Percentiles rank a stretch among this genome's conserved stretches.
Evolutionary conservation across 768 basidiomycete species (phyloP).

Genomic region (Russula brevipes): DNA sequence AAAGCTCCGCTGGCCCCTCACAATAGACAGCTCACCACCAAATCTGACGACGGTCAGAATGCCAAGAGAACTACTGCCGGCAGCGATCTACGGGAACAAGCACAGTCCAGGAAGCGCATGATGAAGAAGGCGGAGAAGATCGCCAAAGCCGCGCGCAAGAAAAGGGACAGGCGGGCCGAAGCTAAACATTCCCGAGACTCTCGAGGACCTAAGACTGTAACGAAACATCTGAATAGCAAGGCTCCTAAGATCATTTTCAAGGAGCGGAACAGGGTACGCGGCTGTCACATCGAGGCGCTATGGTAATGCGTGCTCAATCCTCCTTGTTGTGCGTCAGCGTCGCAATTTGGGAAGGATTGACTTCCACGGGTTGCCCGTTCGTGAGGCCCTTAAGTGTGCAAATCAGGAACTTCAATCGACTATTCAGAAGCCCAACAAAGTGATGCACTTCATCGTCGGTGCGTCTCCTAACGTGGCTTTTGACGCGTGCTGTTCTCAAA

Average conservation of each 20-base stretch:
- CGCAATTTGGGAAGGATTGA: neutral
- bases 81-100: constrained; percentile 3
- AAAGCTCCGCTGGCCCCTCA: neutral
- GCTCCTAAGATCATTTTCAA: constrained; percentile 5
- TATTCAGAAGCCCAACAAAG: neutral
- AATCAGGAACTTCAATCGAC: neutral
- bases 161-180: neutral
- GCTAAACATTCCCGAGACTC: neutral
- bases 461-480: neutral
- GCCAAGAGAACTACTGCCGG: neutral
- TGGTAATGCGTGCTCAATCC: neutral
- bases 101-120: neutral
- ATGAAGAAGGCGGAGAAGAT: neutral
- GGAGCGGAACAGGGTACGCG: constrained; percentile 10
- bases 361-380: constrained; percentile 8
- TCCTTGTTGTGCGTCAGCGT: neutral
- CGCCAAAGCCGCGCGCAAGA: neutral
- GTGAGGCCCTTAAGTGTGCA: neutral
- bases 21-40: neutral
- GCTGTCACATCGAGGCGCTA: neutral
- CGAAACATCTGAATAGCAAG: neutral
- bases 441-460: constrained; percentile 20
- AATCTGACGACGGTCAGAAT: neutral
- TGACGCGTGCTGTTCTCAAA: neutral
- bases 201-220: neutral